phyloP scores from a whole-genome alignment of 2,329 filamentous ascomycete species.

The Xylaria digitata region DNA sequence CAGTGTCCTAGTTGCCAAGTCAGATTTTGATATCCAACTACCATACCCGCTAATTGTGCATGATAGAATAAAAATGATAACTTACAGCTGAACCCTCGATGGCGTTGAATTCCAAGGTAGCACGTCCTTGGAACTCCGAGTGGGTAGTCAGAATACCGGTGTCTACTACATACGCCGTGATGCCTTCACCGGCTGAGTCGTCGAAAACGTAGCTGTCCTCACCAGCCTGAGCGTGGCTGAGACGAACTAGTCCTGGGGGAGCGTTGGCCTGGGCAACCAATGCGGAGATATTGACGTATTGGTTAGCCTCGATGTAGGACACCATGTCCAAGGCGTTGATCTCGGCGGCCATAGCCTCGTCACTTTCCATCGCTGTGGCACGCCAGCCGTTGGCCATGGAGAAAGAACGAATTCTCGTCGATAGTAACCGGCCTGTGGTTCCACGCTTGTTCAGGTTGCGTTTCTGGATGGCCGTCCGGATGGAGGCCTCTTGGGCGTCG shows the following conservation, averaged over 20 bases:
- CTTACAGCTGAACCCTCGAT: slow-evolving; percentile 58
- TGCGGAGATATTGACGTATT: slow-evolving; percentile 57
- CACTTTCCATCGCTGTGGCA: slow-evolving; percentile 64
- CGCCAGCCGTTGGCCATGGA: slow-evolving; percentile 61
- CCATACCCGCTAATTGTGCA: not conserved
- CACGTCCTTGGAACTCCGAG: slow-evolving; percentile 66
- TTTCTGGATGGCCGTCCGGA: slow-evolving; percentile 64
- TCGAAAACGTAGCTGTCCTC: slow-evolving; percentile 63
- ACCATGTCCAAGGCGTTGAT: slow-evolving; percentile 63
- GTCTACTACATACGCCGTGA: slow-evolving; percentile 73
- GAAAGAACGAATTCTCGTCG: slow-evolving; percentile 60
- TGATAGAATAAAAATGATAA: slow-evolving; percentile 29
- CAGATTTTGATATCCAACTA: slow-evolving; percentile 25
- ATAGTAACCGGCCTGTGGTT: slow-evolving; percentile 59
- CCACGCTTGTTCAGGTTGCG: slow-evolving; percentile 67
- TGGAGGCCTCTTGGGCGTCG: slow-evolving; percentile 60
- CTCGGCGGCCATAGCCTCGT: slow-evolving; percentile 61
- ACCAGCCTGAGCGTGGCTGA: slow-evolving; percentile 59
- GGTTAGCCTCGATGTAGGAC: slow-evolving; percentile 66
- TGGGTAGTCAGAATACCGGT: slow-evolving; percentile 71
- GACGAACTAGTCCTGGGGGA: slow-evolving; percentile 63
- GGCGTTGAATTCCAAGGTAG: slow-evolving; percentile 64
- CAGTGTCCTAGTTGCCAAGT: slow-evolving; percentile 56
- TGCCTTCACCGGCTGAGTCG: slow-evolving; percentile 62
- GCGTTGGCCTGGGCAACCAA: slow-evolving; percentile 65